Evolutionary conservation across 164 flowering plant species (phyloP).

Genomic region (Magnolia kwangsiensis): DNA sequence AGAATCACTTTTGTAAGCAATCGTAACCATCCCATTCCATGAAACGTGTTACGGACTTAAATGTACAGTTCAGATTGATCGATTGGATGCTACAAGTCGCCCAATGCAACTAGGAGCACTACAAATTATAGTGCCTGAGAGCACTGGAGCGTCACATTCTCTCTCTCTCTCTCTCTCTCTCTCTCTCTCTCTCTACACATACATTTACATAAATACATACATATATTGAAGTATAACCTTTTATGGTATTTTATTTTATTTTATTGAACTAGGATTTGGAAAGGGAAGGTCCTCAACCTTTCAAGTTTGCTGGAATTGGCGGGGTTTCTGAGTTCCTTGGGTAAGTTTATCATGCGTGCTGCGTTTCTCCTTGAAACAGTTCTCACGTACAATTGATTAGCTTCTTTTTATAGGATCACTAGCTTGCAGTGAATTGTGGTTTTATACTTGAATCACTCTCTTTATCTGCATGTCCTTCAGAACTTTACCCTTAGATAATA

Average conservation of each 20-base stretch:
- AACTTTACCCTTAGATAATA: neutral
- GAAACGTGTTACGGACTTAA: too few species aligned
- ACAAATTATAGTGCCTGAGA: too few species aligned
- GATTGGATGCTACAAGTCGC: too few species aligned
- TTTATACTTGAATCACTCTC: neutral
- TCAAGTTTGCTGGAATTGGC: slow-evolving; percentile 92
- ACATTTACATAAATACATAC: too few species aligned
- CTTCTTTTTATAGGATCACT: neutral
- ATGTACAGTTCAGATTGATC: too few species aligned
- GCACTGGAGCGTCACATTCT: too few species aligned
- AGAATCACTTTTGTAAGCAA: too few species aligned
- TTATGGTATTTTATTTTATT: neutral
- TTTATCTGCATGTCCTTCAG: neutral
- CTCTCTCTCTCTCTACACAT: too few species aligned
- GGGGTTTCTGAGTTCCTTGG: slow-evolving; percentile 96
- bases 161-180: too few species aligned
- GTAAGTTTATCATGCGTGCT: slow-evolving; percentile 26
- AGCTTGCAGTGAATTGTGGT: neutral
- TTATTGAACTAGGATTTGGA: slow-evolving; percentile 61
- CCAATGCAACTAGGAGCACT: too few species aligned
- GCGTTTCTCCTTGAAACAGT: neutral
- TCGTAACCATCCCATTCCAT: too few species aligned
- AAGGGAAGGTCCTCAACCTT: slow-evolving; percentile 85
- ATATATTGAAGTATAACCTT: too few species aligned
- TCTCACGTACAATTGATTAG: neutral